These are phyloP conservation scores for Xylariaceae sp. DNA, from an alignment of 2,329 filamentous ascomycete species.

Conservation along the genomic window DNA sequence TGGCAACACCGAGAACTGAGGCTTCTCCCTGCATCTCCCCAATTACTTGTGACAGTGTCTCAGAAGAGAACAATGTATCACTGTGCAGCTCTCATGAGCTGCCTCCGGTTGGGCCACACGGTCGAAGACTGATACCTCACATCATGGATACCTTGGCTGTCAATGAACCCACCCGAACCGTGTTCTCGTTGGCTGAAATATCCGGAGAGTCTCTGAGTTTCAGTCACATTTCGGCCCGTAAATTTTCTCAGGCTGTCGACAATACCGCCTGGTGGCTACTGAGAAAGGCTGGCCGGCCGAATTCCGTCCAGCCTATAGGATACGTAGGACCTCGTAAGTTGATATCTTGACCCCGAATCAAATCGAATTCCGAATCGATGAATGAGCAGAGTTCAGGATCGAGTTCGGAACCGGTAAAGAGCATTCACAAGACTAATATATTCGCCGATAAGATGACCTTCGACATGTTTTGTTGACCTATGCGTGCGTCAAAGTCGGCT, in stretches of 20 bases:
- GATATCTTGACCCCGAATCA: no score
- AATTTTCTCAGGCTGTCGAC: conserved; percentile 28
- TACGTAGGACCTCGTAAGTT: conserved; percentile 36
- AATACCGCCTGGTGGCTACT: conserved; percentile 33
- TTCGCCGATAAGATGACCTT: conserved; percentile 27
- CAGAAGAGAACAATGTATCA: not conserved
- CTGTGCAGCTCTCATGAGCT: not conserved
- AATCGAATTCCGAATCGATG: no score
- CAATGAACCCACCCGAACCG: conserved; percentile 12
- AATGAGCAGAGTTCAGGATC: not conserved
- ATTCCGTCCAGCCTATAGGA: conserved; percentile 22
- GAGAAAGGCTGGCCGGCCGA: conserved; percentile 16
- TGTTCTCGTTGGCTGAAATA: conserved; percentile 2
- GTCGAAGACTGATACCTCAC: conserved; percentile 26
- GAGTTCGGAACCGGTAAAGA: not conserved
- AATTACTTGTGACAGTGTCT: not conserved
- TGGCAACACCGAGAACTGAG: not conserved
- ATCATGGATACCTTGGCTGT: conserved; percentile 29
- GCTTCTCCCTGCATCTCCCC: not conserved
- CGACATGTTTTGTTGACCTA: conserved; percentile 31
- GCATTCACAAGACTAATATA: not conserved
- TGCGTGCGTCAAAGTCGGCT: conserved; percentile 34
- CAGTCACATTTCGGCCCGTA: conserved; percentile 22
- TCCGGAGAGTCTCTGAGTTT: conserved; percentile 14
- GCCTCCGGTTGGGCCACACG: not conserved